Conservation (phyloP, 306 rosid species). For the Ormosia emarginata region DNA sequence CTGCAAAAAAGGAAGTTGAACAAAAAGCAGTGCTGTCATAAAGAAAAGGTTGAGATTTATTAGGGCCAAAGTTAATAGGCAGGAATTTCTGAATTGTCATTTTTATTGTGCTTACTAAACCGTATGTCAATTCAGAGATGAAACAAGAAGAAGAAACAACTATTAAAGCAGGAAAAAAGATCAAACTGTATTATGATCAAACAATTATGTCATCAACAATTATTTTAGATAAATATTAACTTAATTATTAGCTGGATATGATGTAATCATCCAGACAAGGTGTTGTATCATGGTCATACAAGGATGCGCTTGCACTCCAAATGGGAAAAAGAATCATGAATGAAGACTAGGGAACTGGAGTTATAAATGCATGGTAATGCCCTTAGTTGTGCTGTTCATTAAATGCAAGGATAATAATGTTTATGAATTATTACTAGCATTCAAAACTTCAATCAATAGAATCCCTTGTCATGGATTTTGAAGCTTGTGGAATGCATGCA, state of each 20-base stretch:
- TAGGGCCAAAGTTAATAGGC: not conserved
- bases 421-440: not conserved
- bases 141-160: not conserved
- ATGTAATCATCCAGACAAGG: not conserved
- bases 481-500: not conserved
- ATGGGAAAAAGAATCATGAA: not conserved
- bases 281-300: not conserved
- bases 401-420: not conserved
- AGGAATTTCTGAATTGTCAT: not conserved
- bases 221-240: not conserved
- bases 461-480: not conserved
- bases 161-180: not conserved
- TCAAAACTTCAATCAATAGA: not conserved
- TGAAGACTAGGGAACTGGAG: not conserved
- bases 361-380: not conserved
- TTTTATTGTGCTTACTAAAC: not conserved
- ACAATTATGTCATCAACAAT: not conserved
- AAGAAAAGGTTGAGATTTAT: not conserved
- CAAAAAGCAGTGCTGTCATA: not conserved
- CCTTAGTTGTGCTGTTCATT: not conserved
- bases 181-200: not conserved
- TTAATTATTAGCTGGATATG: not conserved
- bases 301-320: not conserved
- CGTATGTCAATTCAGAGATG: not conserved
- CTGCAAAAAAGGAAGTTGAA: constrained; percentile 1